Evolutionary conservation across 2,329 filamentous ascomycete genomes (phyloP), one percentile per base, ranked within the genome.

Genomic region (Pseudogymnoascus verrucosus): DNA sequence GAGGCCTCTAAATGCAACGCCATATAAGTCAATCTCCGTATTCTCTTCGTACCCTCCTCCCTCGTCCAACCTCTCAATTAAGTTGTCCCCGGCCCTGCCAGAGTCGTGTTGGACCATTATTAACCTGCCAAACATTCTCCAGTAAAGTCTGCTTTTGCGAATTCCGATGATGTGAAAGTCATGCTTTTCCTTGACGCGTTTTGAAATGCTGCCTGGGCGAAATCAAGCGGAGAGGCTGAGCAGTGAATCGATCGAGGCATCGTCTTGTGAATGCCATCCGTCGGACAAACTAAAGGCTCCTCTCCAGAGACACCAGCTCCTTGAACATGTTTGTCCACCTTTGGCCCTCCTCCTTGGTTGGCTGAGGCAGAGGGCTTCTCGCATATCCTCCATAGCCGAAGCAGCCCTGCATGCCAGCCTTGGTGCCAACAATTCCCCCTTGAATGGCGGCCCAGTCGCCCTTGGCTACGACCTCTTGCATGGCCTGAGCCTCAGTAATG

Each of bases 391-490:
- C 88, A 69, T 90, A 90, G 6, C 84, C 84, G 67, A 82, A 84
- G 72, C 85, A 86, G 28, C 79, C 77, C 72, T 85, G 77, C 71
- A 90, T 72, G 1, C 80, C 86, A 54, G 84, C 82, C 78, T 90
- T 90, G 65, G 87, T 88, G 3, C 85, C 86, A 31, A 89, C 82
- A 67, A 90, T 84, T 0, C 87, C 88, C 12, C 85, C 85, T 69
- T 88, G 81, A 66, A 89, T 89, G 57, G 85, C 85, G 0, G 80
- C 82, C 87, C 87, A 90, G 74, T 90, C 88, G 21, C 85, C 88
- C 36, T 82, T 77, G 1, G 87, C 86, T 21, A 90, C 80, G 31
- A 88, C 73, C 37, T 80, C 83, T 74, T 90, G 89, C 70, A 90
- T 72, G 68, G 80, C 79, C 62, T 81, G 79, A 0, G 89, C 88